Evolutionary conservation across 352 stramenopile species (phyloP).

Genomic region (Pythium coloratum): DNA sequence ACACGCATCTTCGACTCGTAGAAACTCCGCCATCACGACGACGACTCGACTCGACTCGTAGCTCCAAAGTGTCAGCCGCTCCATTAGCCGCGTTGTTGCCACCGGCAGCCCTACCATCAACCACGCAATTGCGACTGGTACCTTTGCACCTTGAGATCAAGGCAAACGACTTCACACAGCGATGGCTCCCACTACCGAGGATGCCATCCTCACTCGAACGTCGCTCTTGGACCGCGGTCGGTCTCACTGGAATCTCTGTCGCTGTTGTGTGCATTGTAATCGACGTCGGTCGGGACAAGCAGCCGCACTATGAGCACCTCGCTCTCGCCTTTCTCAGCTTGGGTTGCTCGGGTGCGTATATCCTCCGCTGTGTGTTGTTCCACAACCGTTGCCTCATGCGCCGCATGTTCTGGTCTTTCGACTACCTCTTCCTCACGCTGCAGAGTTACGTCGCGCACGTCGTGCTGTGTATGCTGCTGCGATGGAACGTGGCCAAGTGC

Average conservation of each 20-base stretch:
- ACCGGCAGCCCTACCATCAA: too few relatives aligned
- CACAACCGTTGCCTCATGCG: conserved; percentile 9
- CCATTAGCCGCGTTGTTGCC: too few relatives aligned
- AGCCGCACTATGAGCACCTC: not conserved
- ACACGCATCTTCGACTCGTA: not conserved
- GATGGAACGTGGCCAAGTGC: conserved; percentile 10
- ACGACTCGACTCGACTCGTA: not conserved
- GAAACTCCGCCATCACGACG: not conserved
- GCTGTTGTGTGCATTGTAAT: too few relatives aligned
- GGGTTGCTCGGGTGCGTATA: not conserved
- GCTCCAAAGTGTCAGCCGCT: not conserved
- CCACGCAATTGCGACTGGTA: too few relatives aligned
- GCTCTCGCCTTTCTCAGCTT: conserved; percentile 6
- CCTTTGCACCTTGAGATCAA: too few relatives aligned
- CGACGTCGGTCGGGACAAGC: too few relatives aligned
- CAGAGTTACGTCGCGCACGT: conserved; percentile 21
- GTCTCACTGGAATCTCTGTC: not conserved
- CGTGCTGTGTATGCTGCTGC: conserved; percentile 23
- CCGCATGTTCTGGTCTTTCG: conserved; percentile 21
- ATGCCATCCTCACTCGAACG: not conserved
- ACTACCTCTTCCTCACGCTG: conserved; percentile 31
- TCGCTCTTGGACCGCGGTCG: not conserved
- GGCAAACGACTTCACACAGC: not conserved
- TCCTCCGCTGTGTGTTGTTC: not conserved
- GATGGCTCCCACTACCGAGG: too few relatives aligned